A percentile compares a stretch with the other conserved stretches of the same genome.
Evolutionary conservation across 495 filamentous ascomycete genomes (phyloP).

Genomic region (Trichoderma asperelloides): DNA sequence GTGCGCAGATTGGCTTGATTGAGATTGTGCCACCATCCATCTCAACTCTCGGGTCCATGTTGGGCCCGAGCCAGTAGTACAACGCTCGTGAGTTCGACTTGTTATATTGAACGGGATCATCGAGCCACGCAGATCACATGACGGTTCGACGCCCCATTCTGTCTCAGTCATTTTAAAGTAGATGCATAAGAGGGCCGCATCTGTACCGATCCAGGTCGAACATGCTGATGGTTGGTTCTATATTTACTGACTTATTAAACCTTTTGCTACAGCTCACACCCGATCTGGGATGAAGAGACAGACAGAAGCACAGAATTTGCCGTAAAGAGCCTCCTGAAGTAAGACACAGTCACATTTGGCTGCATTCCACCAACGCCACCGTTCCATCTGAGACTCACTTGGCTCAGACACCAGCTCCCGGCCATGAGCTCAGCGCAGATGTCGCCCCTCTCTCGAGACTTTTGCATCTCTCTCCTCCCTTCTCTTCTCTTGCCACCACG

Average conservation of each 20-base stretch:
- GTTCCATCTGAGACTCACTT: background rate
- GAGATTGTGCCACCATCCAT: background rate
- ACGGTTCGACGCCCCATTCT: background rate
- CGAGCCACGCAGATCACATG: background rate
- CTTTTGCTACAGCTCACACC: background rate
- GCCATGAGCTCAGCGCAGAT: background rate
- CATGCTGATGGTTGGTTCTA: background rate
- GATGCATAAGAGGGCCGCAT: background rate
- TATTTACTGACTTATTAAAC: background rate
- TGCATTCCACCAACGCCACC: background rate
- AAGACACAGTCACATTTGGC: background rate
- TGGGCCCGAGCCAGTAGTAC: background rate
- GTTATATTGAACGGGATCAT: background rate
- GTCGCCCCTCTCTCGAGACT: background rate
- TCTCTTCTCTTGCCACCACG: background rate
- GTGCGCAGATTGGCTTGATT: background rate
- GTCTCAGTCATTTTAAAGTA: background rate
- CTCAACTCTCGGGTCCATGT: background rate
- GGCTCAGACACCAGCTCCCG: conserved; percentile 1
- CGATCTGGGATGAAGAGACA: background rate
- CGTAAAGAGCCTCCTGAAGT: background rate
- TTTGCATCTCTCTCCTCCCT: background rate
- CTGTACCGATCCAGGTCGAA: background rate
- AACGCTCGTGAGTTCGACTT: background rate
- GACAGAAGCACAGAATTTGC: background rate